A percentile compares a stretch with the other conserved stretches of the same genome.
These are phyloP conservation scores for Crithidia thermophila DNA, from an alignment of 208 protist genomes.

Conservation along the genomic window DNA sequence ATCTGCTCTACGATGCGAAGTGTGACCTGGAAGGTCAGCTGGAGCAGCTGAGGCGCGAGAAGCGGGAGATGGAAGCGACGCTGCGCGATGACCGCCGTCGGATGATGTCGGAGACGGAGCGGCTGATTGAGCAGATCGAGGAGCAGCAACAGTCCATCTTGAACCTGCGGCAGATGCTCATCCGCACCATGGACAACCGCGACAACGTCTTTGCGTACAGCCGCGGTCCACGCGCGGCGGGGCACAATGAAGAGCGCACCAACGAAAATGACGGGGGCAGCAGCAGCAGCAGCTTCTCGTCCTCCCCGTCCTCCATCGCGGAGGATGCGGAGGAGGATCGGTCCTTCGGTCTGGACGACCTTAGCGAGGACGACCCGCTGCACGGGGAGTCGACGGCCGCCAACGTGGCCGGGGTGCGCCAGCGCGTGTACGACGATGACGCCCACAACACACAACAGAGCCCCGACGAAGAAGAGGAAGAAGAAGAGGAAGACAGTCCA, in stretches of 20 bases:
- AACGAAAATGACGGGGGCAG: slow-evolving; percentile 10
- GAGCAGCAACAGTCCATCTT: slow-evolving; percentile 87
- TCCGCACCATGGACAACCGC: slow-evolving; percentile 64
- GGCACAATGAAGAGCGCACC: slow-evolving; percentile 1
- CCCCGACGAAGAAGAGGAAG: background rate
- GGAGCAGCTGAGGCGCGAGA: slow-evolving; percentile 63
- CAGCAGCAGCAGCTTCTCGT: slow-evolving; percentile 15
- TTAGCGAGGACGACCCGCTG: background rate
- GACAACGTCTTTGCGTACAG: slow-evolving; percentile 25
- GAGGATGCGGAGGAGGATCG: slow-evolving; percentile 17
- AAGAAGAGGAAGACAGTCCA: background rate
- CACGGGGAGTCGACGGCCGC: background rate
- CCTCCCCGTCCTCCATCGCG: slow-evolving; percentile 10
- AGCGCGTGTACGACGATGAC: background rate
- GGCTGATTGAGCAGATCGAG: slow-evolving; percentile 75
- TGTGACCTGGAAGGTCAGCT: slow-evolving; percentile 57
- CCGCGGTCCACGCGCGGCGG: slow-evolving; percentile 19
- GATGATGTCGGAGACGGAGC: slow-evolving; percentile 65
- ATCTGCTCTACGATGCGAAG: slow-evolving; percentile 73
- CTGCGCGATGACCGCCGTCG: slow-evolving; percentile 71
- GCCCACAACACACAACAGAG: too few relatives aligned
- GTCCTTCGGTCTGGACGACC: background rate
- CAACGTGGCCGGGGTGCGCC: too few relatives aligned
- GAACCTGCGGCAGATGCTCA: slow-evolving; percentile 80
- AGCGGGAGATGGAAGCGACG: slow-evolving; percentile 57